Base-by-base conservation (phyloP, 2,329 filamentous ascomycete genomes). In the Aspergillus floridensis region DNA sequence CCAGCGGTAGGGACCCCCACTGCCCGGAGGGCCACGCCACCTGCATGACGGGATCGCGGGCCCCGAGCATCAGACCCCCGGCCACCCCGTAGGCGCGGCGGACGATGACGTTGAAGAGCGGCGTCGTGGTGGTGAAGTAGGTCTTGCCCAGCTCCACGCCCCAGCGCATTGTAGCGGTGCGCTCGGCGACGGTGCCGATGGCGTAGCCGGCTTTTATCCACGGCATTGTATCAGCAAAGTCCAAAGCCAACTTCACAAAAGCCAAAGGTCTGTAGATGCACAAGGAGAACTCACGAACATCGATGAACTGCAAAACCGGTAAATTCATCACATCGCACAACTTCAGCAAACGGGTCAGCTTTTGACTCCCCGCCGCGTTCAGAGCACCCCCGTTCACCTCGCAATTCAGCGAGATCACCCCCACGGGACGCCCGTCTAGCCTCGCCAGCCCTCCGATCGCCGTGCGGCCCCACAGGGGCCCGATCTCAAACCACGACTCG, bases 251-350 rank as follows among this genome's bases (percentile, higher is more conserved):
- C 7, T 7, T 7, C 22, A n/a, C 14, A 32, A 35, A 14, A 10
- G 5, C 8, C 2, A 8, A 8, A 29, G 26, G 26, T 8, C 26
- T 29, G 26, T 29, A 0, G 8, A 2, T 8, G 26, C 26, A 29
- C 26, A 12, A 38, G 7, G 2, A 46, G 21, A 16, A 77, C 75
- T 70, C 71, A 78, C 76, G 86, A 2, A 86, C 77, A 68, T 88
- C 86, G 5, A 88, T 78, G 63, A 88, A 87, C 67, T 88, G 86
- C 7, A 88, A 59, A 4, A 88, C 75, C 0, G 86, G 86, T 2
- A 88, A 74, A 61, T 88, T 88, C 77, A 88, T 87, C 48, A 88
- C 79, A 66, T 88, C 86, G 62, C 84, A 84, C 66, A 88, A 80
- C 66, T 88, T 88, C 38, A 88, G 72, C 70, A 87, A 80, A 2